Conservation (phyloP, 768 basidiomycete genomes). For the Tulasnella calospora region DNA sequence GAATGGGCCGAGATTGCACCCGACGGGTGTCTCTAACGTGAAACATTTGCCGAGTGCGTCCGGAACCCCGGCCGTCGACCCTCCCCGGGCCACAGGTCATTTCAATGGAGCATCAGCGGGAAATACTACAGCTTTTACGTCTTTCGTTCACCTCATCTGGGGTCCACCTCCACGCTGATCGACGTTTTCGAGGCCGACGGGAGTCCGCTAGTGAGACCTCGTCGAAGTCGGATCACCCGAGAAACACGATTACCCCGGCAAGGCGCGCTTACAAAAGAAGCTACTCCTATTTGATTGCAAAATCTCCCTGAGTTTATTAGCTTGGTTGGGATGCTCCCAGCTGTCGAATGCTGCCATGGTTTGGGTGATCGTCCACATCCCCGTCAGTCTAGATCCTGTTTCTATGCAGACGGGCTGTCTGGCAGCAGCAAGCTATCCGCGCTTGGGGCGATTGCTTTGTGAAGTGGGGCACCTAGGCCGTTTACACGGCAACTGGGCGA, state of each 20-base stretch:
- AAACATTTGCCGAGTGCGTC: neutral
- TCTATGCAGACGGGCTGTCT: neutral
- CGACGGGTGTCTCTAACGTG: neutral
- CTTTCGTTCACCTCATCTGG: neutral
- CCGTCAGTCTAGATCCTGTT: neutral
- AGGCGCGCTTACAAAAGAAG: neutral
- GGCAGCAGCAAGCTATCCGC: neutral
- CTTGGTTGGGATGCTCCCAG: neutral
- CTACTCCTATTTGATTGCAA: neutral
- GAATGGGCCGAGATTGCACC: neutral
- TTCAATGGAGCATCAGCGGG: neutral
- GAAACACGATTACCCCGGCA: neutral
- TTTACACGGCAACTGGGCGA: neutral
- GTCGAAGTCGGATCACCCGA: neutral
- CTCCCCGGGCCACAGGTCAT: conserved; percentile 1
- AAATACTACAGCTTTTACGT: neutral
- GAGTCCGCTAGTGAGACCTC: neutral
- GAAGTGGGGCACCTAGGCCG: neutral
- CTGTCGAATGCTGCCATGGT: neutral
- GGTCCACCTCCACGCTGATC: neutral
- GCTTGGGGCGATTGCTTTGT: neutral
- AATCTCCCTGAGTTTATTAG: neutral
- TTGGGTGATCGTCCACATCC: neutral
- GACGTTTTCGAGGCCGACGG: neutral
- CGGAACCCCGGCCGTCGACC: neutral